These are phyloP conservation scores for Rhamnella rubrinervis DNA, from an alignment of 331 rosid genomes.

Conservation along the genomic window DNA sequence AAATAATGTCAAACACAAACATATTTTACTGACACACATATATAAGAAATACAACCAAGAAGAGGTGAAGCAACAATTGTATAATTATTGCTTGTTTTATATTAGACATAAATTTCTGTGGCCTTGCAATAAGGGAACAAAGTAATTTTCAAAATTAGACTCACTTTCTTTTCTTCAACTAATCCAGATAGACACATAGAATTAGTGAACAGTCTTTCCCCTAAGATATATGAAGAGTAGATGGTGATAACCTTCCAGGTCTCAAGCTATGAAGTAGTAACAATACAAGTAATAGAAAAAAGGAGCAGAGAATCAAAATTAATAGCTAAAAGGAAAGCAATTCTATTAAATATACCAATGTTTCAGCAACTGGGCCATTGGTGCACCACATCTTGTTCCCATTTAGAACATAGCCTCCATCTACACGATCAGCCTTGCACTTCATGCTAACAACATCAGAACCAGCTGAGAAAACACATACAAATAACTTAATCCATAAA, in stretches of 20 bases:
- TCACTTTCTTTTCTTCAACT: too few relatives aligned
- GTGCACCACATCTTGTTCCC: constrained; percentile 99
- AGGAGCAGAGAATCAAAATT: background rate
- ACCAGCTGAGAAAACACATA: constrained; percentile 63
- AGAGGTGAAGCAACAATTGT: background rate
- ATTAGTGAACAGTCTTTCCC: too few relatives aligned
- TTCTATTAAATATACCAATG: constrained; percentile 52
- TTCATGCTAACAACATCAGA: constrained; percentile 99
- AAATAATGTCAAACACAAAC: background rate
- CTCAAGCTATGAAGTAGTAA: background rate
- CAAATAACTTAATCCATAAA: constrained; percentile 25
- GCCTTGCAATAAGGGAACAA: too few relatives aligned
- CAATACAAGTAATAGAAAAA: background rate
- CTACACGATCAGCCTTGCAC: constrained; percentile 88
- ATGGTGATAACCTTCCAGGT: background rate
- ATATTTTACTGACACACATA: background rate
- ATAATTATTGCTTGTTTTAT: too few relatives aligned
- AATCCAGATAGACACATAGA: too few relatives aligned
- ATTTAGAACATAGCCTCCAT: constrained; percentile 75
- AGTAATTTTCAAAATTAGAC: too few relatives aligned
- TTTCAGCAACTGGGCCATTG: constrained; percentile 90
- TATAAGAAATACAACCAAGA: too few relatives aligned
- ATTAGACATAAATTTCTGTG: too few relatives aligned
- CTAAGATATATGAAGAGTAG: background rate
- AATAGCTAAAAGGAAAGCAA: constrained; percentile 4